A percentile compares a stretch with the other conserved stretches of the same genome.
phyloP scores from a whole-genome alignment of 2,329 filamentous ascomycete species.

The Xylariaceae sp. region DNA sequence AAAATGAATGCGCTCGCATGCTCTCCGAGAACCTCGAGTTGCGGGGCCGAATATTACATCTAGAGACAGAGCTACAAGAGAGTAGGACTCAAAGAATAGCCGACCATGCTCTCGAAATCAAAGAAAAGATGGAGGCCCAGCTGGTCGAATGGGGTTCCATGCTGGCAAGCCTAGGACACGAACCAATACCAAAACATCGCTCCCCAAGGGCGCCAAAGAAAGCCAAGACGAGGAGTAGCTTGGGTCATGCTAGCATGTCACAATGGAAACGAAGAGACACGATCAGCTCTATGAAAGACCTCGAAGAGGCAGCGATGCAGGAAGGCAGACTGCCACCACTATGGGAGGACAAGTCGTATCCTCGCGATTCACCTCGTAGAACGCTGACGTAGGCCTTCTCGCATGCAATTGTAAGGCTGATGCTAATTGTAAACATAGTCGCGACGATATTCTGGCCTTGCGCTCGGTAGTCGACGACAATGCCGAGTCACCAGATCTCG shows the following conservation, averaged over 20 bases:
- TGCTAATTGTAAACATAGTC: constrained; percentile 31
- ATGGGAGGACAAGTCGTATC: constrained; percentile 63
- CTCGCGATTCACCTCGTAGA: constrained; percentile 60
- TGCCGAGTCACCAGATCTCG: constrained; percentile 64
- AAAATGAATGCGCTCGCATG: constrained; percentile 69
- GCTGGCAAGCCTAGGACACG: constrained; percentile 60
- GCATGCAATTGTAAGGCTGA: background rate
- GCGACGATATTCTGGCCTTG: constrained; percentile 60
- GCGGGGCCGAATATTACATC: constrained; percentile 63
- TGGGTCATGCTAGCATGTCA: constrained; percentile 42
- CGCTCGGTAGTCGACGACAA: constrained; percentile 43
- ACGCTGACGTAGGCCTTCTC: constrained; percentile 55
- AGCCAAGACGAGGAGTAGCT: constrained; percentile 33
- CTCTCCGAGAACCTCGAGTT: constrained; percentile 76
- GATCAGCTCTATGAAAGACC: constrained; percentile 36
- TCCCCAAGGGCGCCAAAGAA: constrained; percentile 37
- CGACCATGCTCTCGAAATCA: constrained; percentile 66
- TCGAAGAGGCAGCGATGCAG: constrained; percentile 45
- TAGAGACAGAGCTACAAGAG: constrained; percentile 64
- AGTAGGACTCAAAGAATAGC: constrained; percentile 55
- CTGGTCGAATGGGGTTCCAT: constrained; percentile 65
- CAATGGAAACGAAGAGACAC: constrained; percentile 54
- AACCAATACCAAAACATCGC: constrained; percentile 48
- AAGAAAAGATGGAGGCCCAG: constrained; percentile 66
- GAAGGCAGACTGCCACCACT: constrained; percentile 63